These are phyloP conservation scores for Arachis monticola DNA, from an alignment of 331 rosid genomes.

Conservation along the genomic window DNA sequence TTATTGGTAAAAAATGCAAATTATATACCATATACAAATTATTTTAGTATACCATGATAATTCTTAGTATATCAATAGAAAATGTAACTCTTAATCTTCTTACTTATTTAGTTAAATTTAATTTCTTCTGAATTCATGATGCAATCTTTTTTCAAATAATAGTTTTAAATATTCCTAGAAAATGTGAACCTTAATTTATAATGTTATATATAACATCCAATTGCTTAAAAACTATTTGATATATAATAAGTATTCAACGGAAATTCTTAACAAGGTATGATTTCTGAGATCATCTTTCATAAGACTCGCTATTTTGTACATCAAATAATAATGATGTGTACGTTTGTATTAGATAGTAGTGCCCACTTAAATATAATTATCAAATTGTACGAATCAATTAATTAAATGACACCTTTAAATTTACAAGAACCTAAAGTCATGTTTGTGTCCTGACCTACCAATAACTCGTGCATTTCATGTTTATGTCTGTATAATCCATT, in stretches of 20 bases:
- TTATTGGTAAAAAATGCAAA: too few species aligned
- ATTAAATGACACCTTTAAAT: neutral
- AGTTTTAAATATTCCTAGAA: too few species aligned
- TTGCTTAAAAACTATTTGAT: too few species aligned
- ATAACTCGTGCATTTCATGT: conserved; percentile 26
- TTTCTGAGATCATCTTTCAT: neutral
- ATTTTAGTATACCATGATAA: too few species aligned
- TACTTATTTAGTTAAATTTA: too few species aligned
- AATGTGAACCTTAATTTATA: too few species aligned
- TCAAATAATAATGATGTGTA: neutral
- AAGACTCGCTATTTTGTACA: neutral
- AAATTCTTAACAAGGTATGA: neutral
- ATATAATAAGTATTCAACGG: neutral
- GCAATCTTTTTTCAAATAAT: too few species aligned
- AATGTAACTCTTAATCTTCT: too few species aligned
- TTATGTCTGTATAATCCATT: conserved; percentile 15
- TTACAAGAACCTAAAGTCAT: conserved; percentile 29
- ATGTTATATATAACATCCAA: too few species aligned
- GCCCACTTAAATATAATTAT: neutral
- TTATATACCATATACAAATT: too few species aligned
- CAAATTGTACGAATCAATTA: conserved; percentile 21
- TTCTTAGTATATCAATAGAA: too few species aligned
- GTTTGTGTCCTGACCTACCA: conserved; percentile 37
- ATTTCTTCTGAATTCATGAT: too few species aligned
- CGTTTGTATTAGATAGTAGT: neutral